phyloP scores from a whole-genome alignment of 2,329 filamentous ascomycete species.

The Alternaria triticina region DNA sequence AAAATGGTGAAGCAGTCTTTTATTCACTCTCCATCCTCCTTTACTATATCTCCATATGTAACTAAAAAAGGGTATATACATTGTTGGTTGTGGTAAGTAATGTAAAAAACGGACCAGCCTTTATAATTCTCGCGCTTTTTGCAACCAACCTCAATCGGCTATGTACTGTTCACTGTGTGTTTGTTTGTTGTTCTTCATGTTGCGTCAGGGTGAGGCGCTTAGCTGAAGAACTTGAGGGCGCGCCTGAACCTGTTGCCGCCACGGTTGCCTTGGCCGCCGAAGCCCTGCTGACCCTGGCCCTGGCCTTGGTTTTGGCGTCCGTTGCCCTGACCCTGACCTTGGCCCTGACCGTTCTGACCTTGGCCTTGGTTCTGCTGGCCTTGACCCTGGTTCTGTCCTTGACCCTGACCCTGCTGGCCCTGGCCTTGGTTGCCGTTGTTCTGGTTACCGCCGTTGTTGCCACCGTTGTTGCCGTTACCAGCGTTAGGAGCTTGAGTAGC shows the following conservation, averaged over 20 bases:
- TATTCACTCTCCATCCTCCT: neutral
- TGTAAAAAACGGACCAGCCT: slow-evolving; percentile 3
- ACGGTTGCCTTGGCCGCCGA: neutral
- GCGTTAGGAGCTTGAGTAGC: slow-evolving; percentile 15
- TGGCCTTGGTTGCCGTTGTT: slow-evolving; percentile 5
- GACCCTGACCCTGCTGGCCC: neutral
- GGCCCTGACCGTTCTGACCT: neutral
- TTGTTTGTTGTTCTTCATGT: neutral
- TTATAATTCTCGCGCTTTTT: neutral
- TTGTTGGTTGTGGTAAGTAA: neutral
- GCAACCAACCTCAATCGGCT: neutral
- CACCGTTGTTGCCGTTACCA: slow-evolving; percentile 18
- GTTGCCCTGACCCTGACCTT: neutral
- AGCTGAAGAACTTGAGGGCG: slow-evolving; percentile 9
- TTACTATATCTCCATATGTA: neutral
- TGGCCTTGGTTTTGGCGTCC: neutral
- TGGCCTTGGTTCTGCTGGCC: neutral
- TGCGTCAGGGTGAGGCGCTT: neutral
- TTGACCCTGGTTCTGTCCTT: neutral
- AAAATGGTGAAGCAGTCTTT: neutral
- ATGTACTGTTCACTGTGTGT: neutral
- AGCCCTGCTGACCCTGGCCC: neutral
- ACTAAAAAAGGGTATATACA: slow-evolving; percentile 10
- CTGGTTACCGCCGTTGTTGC: slow-evolving; percentile 6
- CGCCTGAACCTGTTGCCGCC: slow-evolving; percentile 2